These are phyloP conservation scores for Elymus sibiricus DNA, from an alignment of 176 grass and related monocot species.

Conservation along the genomic window DNA sequence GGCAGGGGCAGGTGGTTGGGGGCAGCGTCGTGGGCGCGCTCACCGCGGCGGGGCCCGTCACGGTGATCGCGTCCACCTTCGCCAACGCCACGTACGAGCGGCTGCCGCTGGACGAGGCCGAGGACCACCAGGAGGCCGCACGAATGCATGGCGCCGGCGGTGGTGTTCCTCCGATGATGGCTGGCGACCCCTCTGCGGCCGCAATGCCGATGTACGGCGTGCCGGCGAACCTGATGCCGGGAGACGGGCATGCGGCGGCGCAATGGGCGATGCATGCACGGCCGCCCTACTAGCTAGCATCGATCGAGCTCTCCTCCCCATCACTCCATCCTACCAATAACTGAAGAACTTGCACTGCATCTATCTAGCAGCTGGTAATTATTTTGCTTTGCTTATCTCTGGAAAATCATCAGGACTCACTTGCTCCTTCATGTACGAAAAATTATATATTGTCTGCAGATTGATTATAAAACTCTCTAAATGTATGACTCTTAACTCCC, in stretches of 20 bases:
- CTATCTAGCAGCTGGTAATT: too few relatives aligned
- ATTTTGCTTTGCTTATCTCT: too few relatives aligned
- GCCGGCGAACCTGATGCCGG: conserved; percentile 16
- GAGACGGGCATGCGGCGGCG: conserved; percentile 12
- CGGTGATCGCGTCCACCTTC: conserved; percentile 49
- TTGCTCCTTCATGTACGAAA: too few relatives aligned
- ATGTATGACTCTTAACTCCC: too few relatives aligned
- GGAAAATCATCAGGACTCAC: too few relatives aligned
- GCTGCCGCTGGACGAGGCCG: conserved; percentile 18
- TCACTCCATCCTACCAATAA: too few relatives aligned
- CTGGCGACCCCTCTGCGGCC: neutral
- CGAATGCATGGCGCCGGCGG: neutral
- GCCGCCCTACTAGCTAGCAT: conserved; percentile 23
- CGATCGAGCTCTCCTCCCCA: neutral
- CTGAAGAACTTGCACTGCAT: too few relatives aligned
- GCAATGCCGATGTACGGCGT: conserved; percentile 32
- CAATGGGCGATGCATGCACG: conserved; percentile 25
- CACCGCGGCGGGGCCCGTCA: conserved; percentile 42
- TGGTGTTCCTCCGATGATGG: neutral
- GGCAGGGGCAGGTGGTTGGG: conserved; percentile 45
- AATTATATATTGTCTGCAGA: too few relatives aligned
- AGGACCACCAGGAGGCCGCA: neutral
- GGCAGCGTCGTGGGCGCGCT: conserved; percentile 51
- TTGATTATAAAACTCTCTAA: too few relatives aligned
- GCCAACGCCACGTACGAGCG: conserved; percentile 57